Base-by-base conservation (phyloP, 1,139 yeast genomes). In the Magnusiomyces tetraspermus region DNA sequence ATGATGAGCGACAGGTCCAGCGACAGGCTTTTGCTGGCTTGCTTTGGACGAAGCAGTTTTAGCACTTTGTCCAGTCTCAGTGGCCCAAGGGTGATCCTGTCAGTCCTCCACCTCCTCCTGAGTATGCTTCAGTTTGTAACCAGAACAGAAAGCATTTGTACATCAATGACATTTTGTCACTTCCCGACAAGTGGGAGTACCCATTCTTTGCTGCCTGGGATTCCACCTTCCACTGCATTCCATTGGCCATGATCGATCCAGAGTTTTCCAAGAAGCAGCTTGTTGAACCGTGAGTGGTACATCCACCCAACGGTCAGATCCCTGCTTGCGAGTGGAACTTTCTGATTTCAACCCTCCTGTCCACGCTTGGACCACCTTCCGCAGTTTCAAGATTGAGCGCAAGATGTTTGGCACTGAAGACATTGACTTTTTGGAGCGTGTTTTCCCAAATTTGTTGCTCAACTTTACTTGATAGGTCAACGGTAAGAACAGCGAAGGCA, bases 391-490 rank as follows among this genome's bases (percentile, higher is more conserved):
- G 70, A 79, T 89, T 61, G 97, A 90, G 70, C 76, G 95, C 61
- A 88, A 87, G 65, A 77, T 88, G 80, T 85, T 85, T 66, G 92
- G 94, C 15, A 72, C 76, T 28, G 89, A 84, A 62, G 97, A 90
- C 69, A 71, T 85, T 55, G 87, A 83, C 55, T 90, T 90, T 67
- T 76, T 90, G 69, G 97, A 90, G 68, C 76, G 92, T 33, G 95
- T 88, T 22, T 90, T 90, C 76, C 97, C 90, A 68, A 90, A 90
- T 67, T 76, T 90, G 61, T 71, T 90, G 66, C 74, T 90, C 58
- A 90, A 90, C 69, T 90, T 90, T 69, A 88, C 97, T 26, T 90
- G 97, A 97, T 90, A 97, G 97, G 97, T 90, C 55, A 90, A 90
- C 70, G 77, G 96, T 65, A 90, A 90, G 67, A 97, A 90, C 69